Evolutionary conservation across 495 filamentous ascomycete genomes (phyloP).

Genomic region (Penicillium goetzii): DNA sequence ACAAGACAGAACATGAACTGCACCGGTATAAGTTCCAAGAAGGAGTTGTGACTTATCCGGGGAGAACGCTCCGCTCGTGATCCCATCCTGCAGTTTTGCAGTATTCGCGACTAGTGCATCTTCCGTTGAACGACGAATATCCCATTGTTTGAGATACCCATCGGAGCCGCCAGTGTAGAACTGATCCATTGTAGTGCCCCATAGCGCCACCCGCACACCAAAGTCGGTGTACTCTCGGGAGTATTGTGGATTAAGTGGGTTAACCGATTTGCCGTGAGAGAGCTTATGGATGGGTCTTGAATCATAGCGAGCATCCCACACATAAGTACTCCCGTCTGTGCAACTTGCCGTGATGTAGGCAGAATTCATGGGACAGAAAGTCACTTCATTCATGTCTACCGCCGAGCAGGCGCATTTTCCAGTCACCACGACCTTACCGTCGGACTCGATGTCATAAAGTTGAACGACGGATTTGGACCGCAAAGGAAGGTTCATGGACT

Average conservation of each 20-base stretch:
- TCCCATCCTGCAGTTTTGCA: constrained; percentile 50
- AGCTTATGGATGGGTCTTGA: constrained; percentile 65
- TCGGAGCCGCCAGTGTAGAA: constrained; percentile 93
- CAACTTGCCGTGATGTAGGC: constrained; percentile 79
- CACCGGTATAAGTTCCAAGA: constrained; percentile 75
- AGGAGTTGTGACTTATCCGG: constrained; percentile 71
- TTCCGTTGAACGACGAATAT: constrained; percentile 63
- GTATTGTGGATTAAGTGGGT: constrained; percentile 58
- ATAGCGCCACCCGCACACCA: constrained; percentile 79
- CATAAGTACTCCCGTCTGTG: constrained; percentile 79
- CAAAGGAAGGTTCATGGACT: constrained; percentile 35
- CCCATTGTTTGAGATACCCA: constrained; percentile 84
- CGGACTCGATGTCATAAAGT: constrained; percentile 44
- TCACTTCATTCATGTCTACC: constrained; percentile 84
- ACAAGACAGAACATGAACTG: constrained; percentile 66
- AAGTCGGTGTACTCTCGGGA: constrained; percentile 71
- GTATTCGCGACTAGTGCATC: constrained; percentile 67
- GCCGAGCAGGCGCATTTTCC: constrained; percentile 69
- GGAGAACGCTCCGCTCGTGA: constrained; percentile 70
- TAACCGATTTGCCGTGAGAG: constrained; percentile 68
- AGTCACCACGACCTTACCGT: constrained; percentile 4
- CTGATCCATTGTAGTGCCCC: constrained; percentile 69
- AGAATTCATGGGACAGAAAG: constrained; percentile 49
- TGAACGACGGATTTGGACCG: constrained; percentile 54
- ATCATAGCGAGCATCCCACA: constrained; percentile 76